phyloP scores from a whole-genome alignment of 495 filamentous ascomycete species.

The Penicillium flavigenum region DNA sequence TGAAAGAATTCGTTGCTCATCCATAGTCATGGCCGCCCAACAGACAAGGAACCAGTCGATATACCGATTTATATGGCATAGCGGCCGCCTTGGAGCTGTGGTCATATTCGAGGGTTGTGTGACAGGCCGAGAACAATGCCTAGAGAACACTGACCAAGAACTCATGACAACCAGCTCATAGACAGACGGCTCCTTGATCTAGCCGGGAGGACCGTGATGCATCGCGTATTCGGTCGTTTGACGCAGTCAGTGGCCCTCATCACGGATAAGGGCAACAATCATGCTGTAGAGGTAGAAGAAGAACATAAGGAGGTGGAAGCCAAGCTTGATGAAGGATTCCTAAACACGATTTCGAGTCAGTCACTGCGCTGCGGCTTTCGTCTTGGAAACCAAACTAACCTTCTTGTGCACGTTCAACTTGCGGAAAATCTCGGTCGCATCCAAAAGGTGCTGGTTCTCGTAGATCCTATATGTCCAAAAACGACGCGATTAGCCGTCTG shows the following conservation, averaged over 20 bases:
- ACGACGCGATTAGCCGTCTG: constrained; percentile 11
- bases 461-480: constrained; percentile 64
- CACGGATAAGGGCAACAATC: constrained; percentile 97
- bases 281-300: constrained; percentile 99
- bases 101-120: constrained; percentile 9
- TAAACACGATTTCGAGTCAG: constrained; percentile 33
- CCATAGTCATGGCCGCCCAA: constrained; percentile 10
- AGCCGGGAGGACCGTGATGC: constrained; percentile 37
- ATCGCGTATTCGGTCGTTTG: constrained; percentile 43
- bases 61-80: constrained; percentile 14
- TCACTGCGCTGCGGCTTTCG: neutral
- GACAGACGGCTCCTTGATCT: constrained; percentile 13
- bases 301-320: constrained; percentile 99
- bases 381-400: constrained; percentile 49
- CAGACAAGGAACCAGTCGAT: constrained; percentile 1
- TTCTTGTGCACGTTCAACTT: constrained; percentile 99
- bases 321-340: constrained; percentile 99
- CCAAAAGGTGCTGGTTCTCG: constrained; percentile 93
- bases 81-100: constrained; percentile 5
- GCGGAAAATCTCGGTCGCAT: constrained; percentile 98
- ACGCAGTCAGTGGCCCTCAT: constrained; percentile 76
- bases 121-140: neutral
- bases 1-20: constrained; percentile 17
- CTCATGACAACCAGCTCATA: constrained; percentile 4
- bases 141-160: neutral